phyloP scores from a whole-genome alignment of 2,329 filamentous ascomycete genomes.

The Podosphaera fusca region DNA sequence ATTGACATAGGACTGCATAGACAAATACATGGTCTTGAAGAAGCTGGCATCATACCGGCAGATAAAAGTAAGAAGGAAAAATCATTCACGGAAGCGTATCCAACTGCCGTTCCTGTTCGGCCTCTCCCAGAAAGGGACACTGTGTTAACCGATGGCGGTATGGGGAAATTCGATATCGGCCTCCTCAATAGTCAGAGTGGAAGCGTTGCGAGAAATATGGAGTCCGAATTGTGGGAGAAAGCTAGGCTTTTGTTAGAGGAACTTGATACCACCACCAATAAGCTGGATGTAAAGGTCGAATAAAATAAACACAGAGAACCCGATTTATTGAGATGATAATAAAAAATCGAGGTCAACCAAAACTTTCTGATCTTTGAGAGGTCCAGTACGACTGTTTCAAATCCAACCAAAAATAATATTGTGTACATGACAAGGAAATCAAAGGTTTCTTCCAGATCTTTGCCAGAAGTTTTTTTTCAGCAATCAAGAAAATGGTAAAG shows the following conservation, averaged over 20 bases:
- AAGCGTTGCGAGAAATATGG: slow-evolving; percentile 62
- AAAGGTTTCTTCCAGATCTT: too few relatives aligned
- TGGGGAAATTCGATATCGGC: slow-evolving; percentile 49
- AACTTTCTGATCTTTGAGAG: too few relatives aligned
- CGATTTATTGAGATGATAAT: too few relatives aligned
- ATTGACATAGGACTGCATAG: slow-evolving; percentile 53
- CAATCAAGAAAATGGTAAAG: too few relatives aligned
- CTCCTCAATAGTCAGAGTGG: slow-evolving; percentile 74
- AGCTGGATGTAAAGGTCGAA: too few relatives aligned
- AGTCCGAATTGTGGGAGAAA: slow-evolving; percentile 53
- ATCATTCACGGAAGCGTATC: not conserved
- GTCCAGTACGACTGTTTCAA: too few relatives aligned
- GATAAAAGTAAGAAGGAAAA: slow-evolving; percentile 11
- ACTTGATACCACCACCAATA: slow-evolving; percentile 9
- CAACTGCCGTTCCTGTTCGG: slow-evolving; percentile 2
- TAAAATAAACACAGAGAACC: too few relatives aligned
- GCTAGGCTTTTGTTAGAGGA: slow-evolving; percentile 30
- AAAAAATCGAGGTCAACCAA: too few relatives aligned
- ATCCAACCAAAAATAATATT: too few relatives aligned
- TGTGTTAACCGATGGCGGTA: slow-evolving; percentile 19
- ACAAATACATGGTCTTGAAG: slow-evolving; percentile 59
- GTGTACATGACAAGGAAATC: too few relatives aligned
- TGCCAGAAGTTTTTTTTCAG: too few relatives aligned
- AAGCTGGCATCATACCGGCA: slow-evolving; percentile 46
- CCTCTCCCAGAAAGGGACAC: slow-evolving; percentile 2